These are phyloP conservation scores for Basidiobolus heterosporus DNA, from an alignment of 371 early-diverging fungal species.

Conservation along the genomic window DNA sequence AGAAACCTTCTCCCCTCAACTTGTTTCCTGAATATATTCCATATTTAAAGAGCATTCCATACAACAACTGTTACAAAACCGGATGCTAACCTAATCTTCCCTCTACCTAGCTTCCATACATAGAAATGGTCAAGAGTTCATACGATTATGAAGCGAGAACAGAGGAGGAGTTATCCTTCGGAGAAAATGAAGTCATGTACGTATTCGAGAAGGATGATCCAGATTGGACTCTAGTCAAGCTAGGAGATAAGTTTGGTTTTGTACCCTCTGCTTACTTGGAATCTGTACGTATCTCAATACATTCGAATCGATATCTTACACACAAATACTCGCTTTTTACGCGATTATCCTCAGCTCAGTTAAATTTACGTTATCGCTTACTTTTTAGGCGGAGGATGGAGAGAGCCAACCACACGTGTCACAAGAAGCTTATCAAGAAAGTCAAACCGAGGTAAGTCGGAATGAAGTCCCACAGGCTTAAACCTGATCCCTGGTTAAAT, in stretches of 20 bases:
- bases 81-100: neutral
- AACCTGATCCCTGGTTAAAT: too few species aligned
- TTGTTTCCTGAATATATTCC: too few species aligned
- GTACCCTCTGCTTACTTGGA: constrained; percentile 66
- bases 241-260: constrained; percentile 38
- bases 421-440: neutral
- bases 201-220: constrained; percentile 58
- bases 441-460: too few species aligned
- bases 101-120: constrained; percentile 5
- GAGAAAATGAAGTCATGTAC: constrained; percentile 53
- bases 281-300: constrained; percentile 7
- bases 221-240: constrained; percentile 59
- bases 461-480: neutral
- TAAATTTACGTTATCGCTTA: neutral
- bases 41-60: too few species aligned
- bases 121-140: constrained; percentile 33
- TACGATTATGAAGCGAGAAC: constrained; percentile 63
- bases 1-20: too few species aligned
- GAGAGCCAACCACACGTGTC: neutral
- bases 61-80: neutral
- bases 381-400: neutral
- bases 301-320: too few species aligned
- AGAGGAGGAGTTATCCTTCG: constrained; percentile 61
- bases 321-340: too few species aligned
- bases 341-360: neutral